Conservation (phyloP, 257 asterid genomes). For the Nicotiana tomentosiformis region DNA sequence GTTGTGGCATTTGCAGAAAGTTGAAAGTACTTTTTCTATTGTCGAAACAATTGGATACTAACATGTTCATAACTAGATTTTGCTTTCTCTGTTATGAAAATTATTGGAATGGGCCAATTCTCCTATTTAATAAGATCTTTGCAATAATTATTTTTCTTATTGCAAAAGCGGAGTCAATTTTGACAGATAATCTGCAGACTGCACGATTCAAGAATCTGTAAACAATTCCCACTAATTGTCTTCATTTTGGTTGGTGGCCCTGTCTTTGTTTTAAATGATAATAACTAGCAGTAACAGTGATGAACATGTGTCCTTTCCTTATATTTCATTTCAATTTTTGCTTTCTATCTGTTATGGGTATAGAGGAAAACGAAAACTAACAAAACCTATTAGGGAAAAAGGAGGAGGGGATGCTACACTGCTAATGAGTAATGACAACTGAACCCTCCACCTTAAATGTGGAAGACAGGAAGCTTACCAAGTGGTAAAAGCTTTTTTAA, state of each 20-base stretch:
- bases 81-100: not conserved
- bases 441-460: too few species aligned
- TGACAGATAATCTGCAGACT: slow-evolving; percentile 5
- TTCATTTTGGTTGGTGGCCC: slow-evolving; percentile 1
- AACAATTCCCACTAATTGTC: not conserved
- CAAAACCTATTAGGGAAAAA: too few species aligned
- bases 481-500: too few species aligned
- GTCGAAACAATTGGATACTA: not conserved
- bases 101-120: not conserved
- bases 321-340: not conserved
- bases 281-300: not conserved
- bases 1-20: slow-evolving; percentile 3
- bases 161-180: not conserved
- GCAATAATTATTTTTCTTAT: not conserved
- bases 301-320: not conserved
- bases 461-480: too few species aligned
- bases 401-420: too few species aligned
- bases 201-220: not conserved
- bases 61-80: not conserved
- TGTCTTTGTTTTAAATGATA: not conserved
- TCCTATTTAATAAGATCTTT: not conserved
- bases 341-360: too few species aligned
- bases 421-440: too few species aligned
- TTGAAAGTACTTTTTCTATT: not conserved
- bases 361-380: too few species aligned